Conservation (phyloP, 805 yeast species). For the Sugiyamaella boreocaroliniensis region DNA sequence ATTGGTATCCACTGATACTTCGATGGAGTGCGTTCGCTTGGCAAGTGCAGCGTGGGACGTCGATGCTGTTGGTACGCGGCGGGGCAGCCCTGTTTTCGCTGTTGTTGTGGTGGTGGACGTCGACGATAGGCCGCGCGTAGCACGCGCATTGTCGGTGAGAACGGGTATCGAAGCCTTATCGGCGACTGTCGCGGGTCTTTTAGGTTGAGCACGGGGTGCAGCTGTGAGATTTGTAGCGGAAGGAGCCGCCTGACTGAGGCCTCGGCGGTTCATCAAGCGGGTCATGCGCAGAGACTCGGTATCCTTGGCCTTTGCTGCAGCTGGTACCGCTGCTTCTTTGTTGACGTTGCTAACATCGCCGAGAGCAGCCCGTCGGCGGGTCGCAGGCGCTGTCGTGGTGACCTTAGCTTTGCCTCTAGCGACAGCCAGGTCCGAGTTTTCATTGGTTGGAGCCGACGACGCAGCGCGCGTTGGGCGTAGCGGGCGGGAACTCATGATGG, state of each 20-base stretch:
- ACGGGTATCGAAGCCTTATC: not conserved
- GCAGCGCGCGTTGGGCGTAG: not conserved
- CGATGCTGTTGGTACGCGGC: not conserved
- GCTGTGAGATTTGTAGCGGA: not conserved
- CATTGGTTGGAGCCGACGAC: not conserved
- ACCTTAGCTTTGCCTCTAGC: not conserved
- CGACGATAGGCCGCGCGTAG: not conserved
- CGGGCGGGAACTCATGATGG: not conserved
- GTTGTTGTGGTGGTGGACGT: not conserved
- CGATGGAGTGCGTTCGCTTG: not conserved
- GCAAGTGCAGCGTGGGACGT: not conserved
- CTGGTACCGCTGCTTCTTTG: constrained; percentile 7
- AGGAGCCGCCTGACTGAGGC: not conserved
- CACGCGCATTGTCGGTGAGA: not conserved
- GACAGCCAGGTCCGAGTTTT: not conserved
- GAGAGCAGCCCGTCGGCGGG: constrained; percentile 30
- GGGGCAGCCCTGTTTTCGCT: not conserved
- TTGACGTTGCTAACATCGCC: constrained; percentile 31
- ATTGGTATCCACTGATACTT: not conserved
- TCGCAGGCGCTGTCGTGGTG: constrained; percentile 1
- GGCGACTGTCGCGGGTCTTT: not conserved
- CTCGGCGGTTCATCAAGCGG: not conserved
- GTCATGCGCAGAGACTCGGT: not conserved
- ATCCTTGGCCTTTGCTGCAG: not conserved
- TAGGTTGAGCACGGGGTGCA: not conserved